Percentiles rank a stretch among this genome's conserved stretches.
phyloP scores from a whole-genome alignment of 2,329 filamentous ascomycete genomes.

The Aspergillus cejpii region DNA sequence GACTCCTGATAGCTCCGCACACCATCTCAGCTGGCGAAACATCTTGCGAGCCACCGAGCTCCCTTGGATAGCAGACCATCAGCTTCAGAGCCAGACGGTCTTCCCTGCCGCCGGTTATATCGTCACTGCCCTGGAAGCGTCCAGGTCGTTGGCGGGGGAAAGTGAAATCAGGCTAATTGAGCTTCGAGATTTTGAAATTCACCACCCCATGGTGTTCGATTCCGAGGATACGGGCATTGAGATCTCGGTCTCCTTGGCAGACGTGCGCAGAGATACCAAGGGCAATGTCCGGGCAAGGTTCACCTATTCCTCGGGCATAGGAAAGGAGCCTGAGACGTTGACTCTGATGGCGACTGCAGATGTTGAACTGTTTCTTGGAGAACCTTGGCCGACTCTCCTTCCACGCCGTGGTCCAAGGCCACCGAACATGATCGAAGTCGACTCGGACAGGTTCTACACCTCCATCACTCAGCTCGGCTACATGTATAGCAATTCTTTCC shows the following conservation, averaged over 20 bases:
- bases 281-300: too few species aligned
- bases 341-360: too few species aligned
- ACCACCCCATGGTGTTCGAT: slow-evolving; percentile 3
- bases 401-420: not conserved
- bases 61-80: slow-evolving; percentile 26
- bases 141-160: slow-evolving; percentile 1
- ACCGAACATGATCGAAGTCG: not conserved
- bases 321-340: too few species aligned
- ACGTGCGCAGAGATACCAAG: too few species aligned
- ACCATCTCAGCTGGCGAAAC: slow-evolving; percentile 4
- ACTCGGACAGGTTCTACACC: slow-evolving; percentile 4
- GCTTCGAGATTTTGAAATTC: not conserved
- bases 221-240: not conserved
- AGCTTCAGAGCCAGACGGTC: slow-evolving; percentile 21
- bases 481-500: slow-evolving; percentile 2
- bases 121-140: slow-evolving; percentile 13
- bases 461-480: not conserved
- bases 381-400: not conserved
- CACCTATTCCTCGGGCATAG: too few species aligned
- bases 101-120: slow-evolving; percentile 25
- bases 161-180: not conserved
- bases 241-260: not conserved
- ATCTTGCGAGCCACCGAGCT: slow-evolving; percentile 15
- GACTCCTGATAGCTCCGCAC: slow-evolving; percentile 26
- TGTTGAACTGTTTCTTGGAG: too few species aligned